Conservation (phyloP, 2,329 filamentous ascomycete species). For the Cephalotrichum gorgonifer region DNA sequence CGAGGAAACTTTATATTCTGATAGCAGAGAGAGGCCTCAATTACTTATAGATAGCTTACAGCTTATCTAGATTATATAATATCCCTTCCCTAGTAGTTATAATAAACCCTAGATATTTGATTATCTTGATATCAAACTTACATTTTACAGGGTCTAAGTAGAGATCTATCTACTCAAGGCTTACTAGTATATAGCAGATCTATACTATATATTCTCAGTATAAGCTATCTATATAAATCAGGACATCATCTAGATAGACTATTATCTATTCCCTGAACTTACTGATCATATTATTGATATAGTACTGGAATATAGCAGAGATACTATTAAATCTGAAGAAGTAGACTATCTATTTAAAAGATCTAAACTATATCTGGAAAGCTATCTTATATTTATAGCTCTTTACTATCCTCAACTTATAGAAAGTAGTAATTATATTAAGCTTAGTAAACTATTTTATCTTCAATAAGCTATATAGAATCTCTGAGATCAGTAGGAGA, state of each 20-base stretch:
- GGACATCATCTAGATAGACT: not conserved
- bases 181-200: not conserved
- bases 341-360: not conserved
- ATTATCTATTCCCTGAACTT: not conserved
- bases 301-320: not conserved
- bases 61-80: not conserved
- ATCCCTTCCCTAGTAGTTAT: not conserved
- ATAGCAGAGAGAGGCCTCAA: not conserved
- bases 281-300: not conserved
- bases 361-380: not conserved
- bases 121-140: not conserved
- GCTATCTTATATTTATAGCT: not conserved
- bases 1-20: too few relatives aligned
- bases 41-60: not conserved
- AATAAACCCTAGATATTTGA: not conserved
- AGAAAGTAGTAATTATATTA: too few relatives aligned
- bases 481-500: not conserved
- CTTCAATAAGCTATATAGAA: not conserved
- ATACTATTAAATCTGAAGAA: not conserved
- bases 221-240: too few relatives aligned
- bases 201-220: not conserved
- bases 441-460: not conserved
- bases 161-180: not conserved
- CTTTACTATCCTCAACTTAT: not conserved
- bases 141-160: not conserved